phyloP scores from a whole-genome alignment of 768 basidiomycete species.

The Lyophyllum decastes region DNA sequence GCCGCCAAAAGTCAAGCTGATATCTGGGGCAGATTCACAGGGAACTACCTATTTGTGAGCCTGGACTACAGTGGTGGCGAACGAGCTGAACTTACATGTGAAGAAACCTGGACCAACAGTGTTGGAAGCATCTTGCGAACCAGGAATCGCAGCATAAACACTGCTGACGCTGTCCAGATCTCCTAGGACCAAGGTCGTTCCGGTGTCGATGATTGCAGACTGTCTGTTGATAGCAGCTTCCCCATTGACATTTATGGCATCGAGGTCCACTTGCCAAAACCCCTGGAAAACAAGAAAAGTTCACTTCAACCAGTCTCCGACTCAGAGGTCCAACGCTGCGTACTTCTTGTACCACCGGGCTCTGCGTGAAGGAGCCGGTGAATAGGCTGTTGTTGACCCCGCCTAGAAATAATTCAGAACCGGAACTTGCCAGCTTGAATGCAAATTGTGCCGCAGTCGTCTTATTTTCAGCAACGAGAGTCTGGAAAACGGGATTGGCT shows the following conservation, averaged over 20 bases:
- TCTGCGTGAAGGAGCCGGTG: slow-evolving; percentile 43
- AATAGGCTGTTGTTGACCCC: slow-evolving; percentile 49
- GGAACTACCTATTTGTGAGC: slow-evolving; percentile 21
- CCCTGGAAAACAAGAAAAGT: slow-evolving; percentile 15
- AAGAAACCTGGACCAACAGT: slow-evolving; percentile 29
- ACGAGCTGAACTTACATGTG: slow-evolving; percentile 20
- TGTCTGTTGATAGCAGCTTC: slow-evolving; percentile 16
- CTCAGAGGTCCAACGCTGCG: background rate
- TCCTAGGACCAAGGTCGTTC: slow-evolving; percentile 42
- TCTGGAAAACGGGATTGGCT: slow-evolving; percentile 43
- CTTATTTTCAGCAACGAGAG: slow-evolving; percentile 37
- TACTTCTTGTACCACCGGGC: slow-evolving; percentile 32
- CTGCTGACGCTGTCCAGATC: slow-evolving; percentile 23
- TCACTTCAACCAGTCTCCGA: background rate
- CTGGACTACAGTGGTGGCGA: background rate
- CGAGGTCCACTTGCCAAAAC: slow-evolving; percentile 35
- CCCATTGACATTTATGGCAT: slow-evolving; percentile 29
- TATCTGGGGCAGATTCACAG: slow-evolving; percentile 25
- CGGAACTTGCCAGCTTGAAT: slow-evolving; percentile 43
- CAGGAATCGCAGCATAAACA: slow-evolving; percentile 33
- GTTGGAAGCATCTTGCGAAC: slow-evolving; percentile 26
- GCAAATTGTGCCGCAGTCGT: slow-evolving; percentile 42
- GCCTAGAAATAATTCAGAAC: slow-evolving; percentile 58
- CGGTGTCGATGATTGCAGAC: slow-evolving; percentile 40
- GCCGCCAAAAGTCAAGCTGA: slow-evolving; percentile 40